Evolutionary conservation across 1,284 basidiomycete genomes (phyloP), one percentile per base, ranked within the genome.

Genomic region (Taiwanofungus camphoratus): DNA sequence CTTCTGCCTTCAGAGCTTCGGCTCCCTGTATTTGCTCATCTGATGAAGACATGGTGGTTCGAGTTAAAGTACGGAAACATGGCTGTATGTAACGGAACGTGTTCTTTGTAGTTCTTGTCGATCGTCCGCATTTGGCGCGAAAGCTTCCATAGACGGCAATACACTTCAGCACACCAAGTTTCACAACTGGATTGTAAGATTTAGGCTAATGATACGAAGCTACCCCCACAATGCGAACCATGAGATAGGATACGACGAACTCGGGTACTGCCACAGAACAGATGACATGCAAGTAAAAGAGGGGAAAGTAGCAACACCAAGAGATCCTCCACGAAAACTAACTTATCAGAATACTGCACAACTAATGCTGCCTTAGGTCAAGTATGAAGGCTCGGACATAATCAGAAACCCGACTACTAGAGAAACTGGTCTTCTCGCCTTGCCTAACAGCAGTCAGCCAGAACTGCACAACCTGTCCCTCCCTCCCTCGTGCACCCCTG

Each of bases 381-480:
- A 21, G 29, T 15, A 19, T 39, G 26, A 13, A 13, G 26, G 36
- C 36, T 29, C 30, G 8, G 35, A 8, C 35, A 36, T 20, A 36
- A 20, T 19, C 9, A 19, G 15, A 36, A 7, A 22, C 12, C 35
- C 11, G n/a, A n/a, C n/a, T n/a, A n/a, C n/a, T n/a, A n/a, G n/a
- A n/a, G n/a, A n/a, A n/a, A n/a, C n/a, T n/a, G n/a, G n/a, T n/a
- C n/a, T n/a, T n/a, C n/a, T n/a, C n/a, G n/a, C 20, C 12, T 22
- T 18, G 9, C 8, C 19, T 11, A 11, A 22, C 35, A 36, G 20
- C 20, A 36, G 16, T 16, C 16, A n/a, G 22, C 5, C 16, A 39
- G n/a, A n/a, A 39, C 21, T 18, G 8, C 18, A 8, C 37, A 74
- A 40, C 72, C 74, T 48, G 73, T 31, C 45, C 27, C 7, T 12